phyloP scores from a whole-genome alignment of 768 basidiomycete genomes.

The Boletus speciosus region DNA sequence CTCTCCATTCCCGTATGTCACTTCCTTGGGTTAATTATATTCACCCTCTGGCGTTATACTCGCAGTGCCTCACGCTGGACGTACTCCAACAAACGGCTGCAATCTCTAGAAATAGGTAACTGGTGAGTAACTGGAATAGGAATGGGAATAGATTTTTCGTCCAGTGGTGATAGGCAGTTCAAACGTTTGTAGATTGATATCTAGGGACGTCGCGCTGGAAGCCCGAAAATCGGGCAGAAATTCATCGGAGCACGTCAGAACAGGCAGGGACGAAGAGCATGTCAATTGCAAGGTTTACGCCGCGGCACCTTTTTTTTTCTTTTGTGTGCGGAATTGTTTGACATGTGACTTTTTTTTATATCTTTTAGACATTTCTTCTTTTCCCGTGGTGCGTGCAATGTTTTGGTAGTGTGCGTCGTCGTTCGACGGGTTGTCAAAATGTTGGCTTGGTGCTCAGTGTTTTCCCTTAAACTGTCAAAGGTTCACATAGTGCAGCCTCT shows the following conservation, averaged over 20 bases:
- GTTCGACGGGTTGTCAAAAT: conserved; percentile 10
- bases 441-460: background rate
- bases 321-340: background rate
- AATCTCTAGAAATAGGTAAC: conserved; percentile 13
- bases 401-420: background rate
- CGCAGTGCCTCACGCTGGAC: background rate
- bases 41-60: background rate
- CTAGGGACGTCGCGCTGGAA: background rate
- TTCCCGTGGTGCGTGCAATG: background rate
- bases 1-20: background rate
- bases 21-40: conserved; percentile 8
- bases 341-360: background rate
- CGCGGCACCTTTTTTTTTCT: background rate
- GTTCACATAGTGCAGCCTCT: background rate
- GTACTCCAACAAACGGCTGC: background rate
- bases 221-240: background rate
- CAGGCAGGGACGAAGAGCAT: background rate
- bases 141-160: conserved; percentile 2
- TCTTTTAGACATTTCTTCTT: background rate
- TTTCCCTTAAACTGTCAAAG: background rate
- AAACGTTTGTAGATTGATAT: background rate
- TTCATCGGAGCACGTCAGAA: background rate
- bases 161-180: conserved; percentile 10
- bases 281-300: background rate
- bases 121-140: conserved; percentile 1